Conservation (phyloP, 257 asterid genomes). For the Ligustrum vulgare region DNA sequence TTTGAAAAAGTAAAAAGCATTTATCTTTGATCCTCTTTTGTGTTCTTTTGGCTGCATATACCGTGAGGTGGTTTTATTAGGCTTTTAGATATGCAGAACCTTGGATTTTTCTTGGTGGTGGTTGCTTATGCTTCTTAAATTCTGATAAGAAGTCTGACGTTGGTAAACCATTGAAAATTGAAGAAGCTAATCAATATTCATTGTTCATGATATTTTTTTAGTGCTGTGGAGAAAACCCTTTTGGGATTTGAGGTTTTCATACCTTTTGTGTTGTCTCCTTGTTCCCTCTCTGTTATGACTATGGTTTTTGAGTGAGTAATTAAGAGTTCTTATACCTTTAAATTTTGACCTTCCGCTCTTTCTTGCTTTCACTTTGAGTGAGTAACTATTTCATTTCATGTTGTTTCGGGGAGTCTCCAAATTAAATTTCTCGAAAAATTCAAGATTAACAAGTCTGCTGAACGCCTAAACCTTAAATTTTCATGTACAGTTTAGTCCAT, state of each 20-base stretch:
- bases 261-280: slow-evolving; percentile 25
- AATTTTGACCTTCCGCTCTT: neutral
- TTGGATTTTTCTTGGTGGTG: slow-evolving; percentile 29
- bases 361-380: slow-evolving; percentile 5
- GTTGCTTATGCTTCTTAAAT: slow-evolving; percentile 20
- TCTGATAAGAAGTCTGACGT: slow-evolving; percentile 34
- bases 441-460: slow-evolving; percentile 13
- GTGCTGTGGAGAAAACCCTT: slow-evolving; percentile 6
- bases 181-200: slow-evolving; percentile 23
- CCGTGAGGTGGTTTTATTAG: slow-evolving; percentile 19
- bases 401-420: slow-evolving; percentile 19
- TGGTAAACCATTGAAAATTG: slow-evolving; percentile 17
- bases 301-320: slow-evolving; percentile 51
- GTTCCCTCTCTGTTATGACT: slow-evolving; percentile 33
- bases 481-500: slow-evolving; percentile 25
- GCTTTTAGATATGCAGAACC: slow-evolving; percentile 24
- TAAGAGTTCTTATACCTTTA: slow-evolving; percentile 23
- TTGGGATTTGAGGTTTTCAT: slow-evolving; percentile 31
- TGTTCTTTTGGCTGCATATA: slow-evolving; percentile 11
- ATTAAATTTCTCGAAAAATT: slow-evolving; percentile 13
- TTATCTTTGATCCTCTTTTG: slow-evolving; percentile 5
- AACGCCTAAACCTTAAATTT: slow-evolving; percentile 18
- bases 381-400: slow-evolving; percentile 20
- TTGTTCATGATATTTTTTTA: neutral
- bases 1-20: neutral